A percentile compares a stretch with the other conserved stretches of the same genome.
phyloP scores from a whole-genome alignment of 176 grass and related monocot species.

The Ampelocalamus luodianensis region DNA sequence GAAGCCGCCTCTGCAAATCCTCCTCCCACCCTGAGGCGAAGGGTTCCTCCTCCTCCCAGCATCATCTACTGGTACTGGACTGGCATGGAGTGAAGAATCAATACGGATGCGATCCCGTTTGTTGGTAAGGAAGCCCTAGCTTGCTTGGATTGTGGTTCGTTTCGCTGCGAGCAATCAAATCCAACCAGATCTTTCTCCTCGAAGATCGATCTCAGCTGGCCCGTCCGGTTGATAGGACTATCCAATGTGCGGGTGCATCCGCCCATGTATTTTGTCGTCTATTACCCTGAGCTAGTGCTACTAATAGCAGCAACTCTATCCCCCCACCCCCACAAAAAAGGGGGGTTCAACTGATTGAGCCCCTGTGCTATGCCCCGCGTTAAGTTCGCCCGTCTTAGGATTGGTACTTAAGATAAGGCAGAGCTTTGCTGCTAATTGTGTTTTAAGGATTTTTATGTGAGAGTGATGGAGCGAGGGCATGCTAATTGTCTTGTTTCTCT shows the following conservation, averaged over 20 bases:
- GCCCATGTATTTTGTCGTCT: background rate
- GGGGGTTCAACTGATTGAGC: no score
- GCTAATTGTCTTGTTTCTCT: background rate
- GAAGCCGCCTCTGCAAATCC: background rate
- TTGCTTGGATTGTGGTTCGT: background rate
- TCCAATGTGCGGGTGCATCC: background rate
- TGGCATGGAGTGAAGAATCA: background rate
- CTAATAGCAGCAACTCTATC: no score
- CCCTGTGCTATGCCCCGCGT: no score
- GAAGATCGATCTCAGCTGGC: background rate
- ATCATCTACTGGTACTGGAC: background rate
- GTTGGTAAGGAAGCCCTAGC: slow-evolving; percentile 22
- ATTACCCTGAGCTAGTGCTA: no score
- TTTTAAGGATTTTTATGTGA: background rate
- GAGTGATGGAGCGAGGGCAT: background rate
- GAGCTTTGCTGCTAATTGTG: background rate
- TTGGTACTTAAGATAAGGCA: no score
- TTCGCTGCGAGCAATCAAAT: background rate
- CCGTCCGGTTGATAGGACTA: background rate
- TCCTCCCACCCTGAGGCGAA: background rate
- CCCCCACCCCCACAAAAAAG: no score
- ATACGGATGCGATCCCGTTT: background rate
- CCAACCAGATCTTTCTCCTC: background rate
- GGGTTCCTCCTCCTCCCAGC: background rate
- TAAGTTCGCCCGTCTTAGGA: no score